These are phyloP conservation scores for Cordyceps tenuipes DNA, from an alignment of 2,329 filamentous ascomycete genomes.

Conservation along the genomic window DNA sequence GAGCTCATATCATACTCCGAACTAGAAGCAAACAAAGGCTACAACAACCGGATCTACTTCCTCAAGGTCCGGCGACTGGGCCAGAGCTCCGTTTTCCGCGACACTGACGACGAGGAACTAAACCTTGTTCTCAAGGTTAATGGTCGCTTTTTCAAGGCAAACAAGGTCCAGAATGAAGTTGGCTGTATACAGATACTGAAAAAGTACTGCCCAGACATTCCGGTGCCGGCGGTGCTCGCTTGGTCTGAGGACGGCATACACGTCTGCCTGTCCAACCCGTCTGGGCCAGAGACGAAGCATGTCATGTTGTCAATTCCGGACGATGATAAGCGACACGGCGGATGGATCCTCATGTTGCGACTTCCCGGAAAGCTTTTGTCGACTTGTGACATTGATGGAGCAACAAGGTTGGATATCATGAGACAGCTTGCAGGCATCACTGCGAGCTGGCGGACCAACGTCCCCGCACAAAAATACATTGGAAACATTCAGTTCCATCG, in stretches of 20 bases:
- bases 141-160: slow-evolving; percentile 16
- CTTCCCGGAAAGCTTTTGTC: slow-evolving; percentile 13
- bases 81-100: slow-evolving; percentile 3
- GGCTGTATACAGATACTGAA: slow-evolving; percentile 15
- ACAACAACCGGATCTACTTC: slow-evolving; percentile 20
- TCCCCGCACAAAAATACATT: slow-evolving; percentile 14
- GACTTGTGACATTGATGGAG: slow-evolving; percentile 10
- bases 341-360: slow-evolving; percentile 18
- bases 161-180: slow-evolving; percentile 20
- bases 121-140: slow-evolving; percentile 18
- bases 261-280: neutral
- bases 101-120: neutral
- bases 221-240: slow-evolving; percentile 14
- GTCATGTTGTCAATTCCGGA: neutral
- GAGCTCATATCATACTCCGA: slow-evolving; percentile 9
- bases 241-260: slow-evolving; percentile 17
- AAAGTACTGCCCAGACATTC: slow-evolving; percentile 15
- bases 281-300: neutral
- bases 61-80: slow-evolving; percentile 8
- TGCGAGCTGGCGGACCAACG: slow-evolving; percentile 14
- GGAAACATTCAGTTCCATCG: slow-evolving; percentile 14
- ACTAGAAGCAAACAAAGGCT: slow-evolving; percentile 14
- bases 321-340: slow-evolving; percentile 4
- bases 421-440: slow-evolving; percentile 15
- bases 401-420: slow-evolving; percentile 8